Evolutionary conservation across 805 yeast species (phyloP).

Genomic region (Yamadazyma paraphyllophila): DNA sequence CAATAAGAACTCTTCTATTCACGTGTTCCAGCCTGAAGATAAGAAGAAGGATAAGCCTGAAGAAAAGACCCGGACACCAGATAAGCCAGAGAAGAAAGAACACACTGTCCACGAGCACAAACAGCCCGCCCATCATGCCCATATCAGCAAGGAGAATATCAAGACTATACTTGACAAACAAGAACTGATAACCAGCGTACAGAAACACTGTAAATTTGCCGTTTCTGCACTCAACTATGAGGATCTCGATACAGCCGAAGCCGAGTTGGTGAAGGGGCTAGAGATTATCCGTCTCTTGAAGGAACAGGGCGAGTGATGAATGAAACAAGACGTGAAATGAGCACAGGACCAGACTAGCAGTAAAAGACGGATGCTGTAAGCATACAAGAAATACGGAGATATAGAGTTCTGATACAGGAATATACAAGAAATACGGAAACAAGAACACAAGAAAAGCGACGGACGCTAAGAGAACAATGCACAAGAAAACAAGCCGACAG

Average conservation of each 20-base stretch:
- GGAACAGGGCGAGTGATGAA: not conserved
- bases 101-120: not conserved
- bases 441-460: no score
- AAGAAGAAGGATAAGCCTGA: not conserved
- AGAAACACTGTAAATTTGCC: constrained; percentile 71
- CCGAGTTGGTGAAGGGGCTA: constrained; percentile 56
- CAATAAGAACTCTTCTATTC: constrained; percentile 37
- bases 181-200: constrained; percentile 57
- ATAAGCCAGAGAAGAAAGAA: not conserved
- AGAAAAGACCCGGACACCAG: no score
- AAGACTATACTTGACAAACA: constrained; percentile 51
- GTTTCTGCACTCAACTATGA: constrained; percentile 78
- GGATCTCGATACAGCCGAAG: constrained; percentile 65
- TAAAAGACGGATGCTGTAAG: no score
- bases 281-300: constrained; percentile 30
- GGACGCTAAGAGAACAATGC: no score
- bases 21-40: constrained; percentile 28
- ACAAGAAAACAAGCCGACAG: no score
- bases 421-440: no score
- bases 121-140: not conserved
- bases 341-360: no score
- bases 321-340: no score
- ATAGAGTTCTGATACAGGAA: no score
- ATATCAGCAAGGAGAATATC: constrained; percentile 38
- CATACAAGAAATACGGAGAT: no score